These are phyloP conservation scores for Solanum rostratum DNA, from an alignment of 257 asterid genomes.

Conservation along the genomic window DNA sequence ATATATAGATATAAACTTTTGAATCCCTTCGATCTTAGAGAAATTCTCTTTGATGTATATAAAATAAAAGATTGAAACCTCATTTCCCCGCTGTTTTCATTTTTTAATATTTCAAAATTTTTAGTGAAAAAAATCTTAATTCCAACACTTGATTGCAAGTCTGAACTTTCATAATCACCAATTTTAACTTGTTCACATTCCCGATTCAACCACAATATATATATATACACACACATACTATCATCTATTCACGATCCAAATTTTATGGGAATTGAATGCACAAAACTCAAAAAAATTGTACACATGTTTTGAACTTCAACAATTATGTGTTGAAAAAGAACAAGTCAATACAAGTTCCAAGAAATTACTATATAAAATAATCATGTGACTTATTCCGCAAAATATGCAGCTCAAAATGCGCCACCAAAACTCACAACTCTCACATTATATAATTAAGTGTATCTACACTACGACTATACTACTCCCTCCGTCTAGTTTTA, in stretches of 20 bases:
- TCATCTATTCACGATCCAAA: neutral
- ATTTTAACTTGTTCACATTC: neutral
- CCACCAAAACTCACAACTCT: neutral
- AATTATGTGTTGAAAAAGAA: neutral
- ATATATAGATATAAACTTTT: no score
- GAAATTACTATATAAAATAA: neutral
- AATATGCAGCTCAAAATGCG: neutral
- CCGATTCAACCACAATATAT: neutral
- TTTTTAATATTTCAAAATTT: neutral
- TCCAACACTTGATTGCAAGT: neutral
- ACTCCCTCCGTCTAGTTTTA: no score
- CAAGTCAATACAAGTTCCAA: neutral
- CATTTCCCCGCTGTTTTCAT: neutral
- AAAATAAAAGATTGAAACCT: neutral
- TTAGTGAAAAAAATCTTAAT: neutral
- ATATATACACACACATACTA: neutral
- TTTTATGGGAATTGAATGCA: neutral
- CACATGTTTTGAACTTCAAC: neutral
- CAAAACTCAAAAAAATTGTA: neutral
- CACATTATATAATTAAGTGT: neutral
- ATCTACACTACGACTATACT: neutral
- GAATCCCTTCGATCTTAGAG: neutral
- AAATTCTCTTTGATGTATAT: neutral
- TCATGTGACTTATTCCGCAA: neutral
- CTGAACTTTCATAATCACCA: neutral